Conservation (phyloP, 352 stramenopile species). For the Elongisporangium undulatum region DNA sequence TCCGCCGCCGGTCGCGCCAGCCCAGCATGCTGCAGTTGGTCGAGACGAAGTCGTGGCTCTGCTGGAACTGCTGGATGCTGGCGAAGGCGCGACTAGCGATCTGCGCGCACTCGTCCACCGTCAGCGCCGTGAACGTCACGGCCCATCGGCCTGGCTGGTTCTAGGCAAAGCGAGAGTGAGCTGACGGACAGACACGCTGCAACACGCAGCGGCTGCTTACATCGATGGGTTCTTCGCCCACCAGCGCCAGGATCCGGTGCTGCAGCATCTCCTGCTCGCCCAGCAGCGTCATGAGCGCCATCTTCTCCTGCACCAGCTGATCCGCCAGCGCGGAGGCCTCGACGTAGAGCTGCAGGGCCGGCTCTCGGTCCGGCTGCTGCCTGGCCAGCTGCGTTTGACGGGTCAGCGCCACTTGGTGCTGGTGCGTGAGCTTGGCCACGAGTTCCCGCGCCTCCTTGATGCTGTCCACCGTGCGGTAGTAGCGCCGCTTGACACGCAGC, state of each 20-base stretch:
- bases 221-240: conserved; percentile 17
- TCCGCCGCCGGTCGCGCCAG: conserved; percentile 27
- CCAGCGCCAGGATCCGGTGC: conserved; percentile 27
- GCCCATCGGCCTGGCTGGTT: too few relatives aligned
- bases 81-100: conserved; percentile 29
- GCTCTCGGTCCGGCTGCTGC: too few relatives aligned
- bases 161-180: too few relatives aligned
- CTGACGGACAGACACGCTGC: background rate
- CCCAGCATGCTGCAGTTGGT: conserved; percentile 40
- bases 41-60: conserved; percentile 37
- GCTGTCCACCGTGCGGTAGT: too few relatives aligned
- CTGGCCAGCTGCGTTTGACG: too few relatives aligned
- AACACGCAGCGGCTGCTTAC: conserved; percentile 4
- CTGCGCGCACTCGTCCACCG: conserved; percentile 29
- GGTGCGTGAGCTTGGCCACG: too few relatives aligned
- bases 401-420: too few relatives aligned
- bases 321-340: conserved; percentile 48
- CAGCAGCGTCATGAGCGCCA: conserved; percentile 32
- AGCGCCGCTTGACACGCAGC: too few relatives aligned
- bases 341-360: conserved; percentile 24
- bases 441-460: too few relatives aligned
- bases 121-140: conserved; percentile 18
- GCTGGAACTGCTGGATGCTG: conserved; percentile 37
- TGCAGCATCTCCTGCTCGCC: conserved; percentile 35
- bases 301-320: conserved; percentile 41